phyloP scores from a whole-genome alignment of 164 flowering plant genomes.

The Berberis thunbergii region DNA sequence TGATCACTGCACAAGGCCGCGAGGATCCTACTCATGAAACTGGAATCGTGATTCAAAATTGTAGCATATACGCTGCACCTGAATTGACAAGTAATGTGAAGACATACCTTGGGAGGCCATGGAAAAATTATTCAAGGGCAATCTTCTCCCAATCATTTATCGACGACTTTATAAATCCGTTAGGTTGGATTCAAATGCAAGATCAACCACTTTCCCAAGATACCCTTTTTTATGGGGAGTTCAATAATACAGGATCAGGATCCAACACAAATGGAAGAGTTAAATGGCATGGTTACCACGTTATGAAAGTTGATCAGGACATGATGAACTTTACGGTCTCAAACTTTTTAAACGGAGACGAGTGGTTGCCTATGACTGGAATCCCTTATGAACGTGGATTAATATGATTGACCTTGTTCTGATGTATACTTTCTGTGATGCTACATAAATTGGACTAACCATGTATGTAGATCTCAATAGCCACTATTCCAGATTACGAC shows the following conservation, averaged over 20 bases:
- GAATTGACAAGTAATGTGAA: constrained; percentile 10
- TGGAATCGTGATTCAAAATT: constrained; percentile 36
- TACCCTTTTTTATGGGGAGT: not conserved
- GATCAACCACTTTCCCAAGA: not conserved
- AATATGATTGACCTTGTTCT: too few species aligned
- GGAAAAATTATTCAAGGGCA: constrained; percentile 45
- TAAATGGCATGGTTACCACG: constrained; percentile 1
- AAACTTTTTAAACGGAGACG: not conserved
- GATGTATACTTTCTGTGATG: too few species aligned
- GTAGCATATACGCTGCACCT: constrained; percentile 32
- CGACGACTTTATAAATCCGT: constrained; percentile 30
- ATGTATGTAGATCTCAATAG: too few species aligned
- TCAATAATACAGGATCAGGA: not conserved
- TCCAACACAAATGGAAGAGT: not conserved
- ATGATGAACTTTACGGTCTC: not conserved
- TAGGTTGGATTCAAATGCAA: constrained; percentile 25
- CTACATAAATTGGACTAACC: too few species aligned
- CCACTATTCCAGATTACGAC: too few species aligned
- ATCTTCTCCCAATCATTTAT: constrained; percentile 34
- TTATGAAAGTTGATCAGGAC: not conserved
- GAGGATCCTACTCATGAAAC: constrained; percentile 47
- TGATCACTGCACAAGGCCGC: constrained; percentile 53
- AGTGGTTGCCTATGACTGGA: not conserved
- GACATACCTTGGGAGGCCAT: constrained; percentile 44
- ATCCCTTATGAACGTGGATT: not conserved